Base-by-base conservation (phyloP, 345 rosid species). In the Crucihimalaya himalaica region DNA sequence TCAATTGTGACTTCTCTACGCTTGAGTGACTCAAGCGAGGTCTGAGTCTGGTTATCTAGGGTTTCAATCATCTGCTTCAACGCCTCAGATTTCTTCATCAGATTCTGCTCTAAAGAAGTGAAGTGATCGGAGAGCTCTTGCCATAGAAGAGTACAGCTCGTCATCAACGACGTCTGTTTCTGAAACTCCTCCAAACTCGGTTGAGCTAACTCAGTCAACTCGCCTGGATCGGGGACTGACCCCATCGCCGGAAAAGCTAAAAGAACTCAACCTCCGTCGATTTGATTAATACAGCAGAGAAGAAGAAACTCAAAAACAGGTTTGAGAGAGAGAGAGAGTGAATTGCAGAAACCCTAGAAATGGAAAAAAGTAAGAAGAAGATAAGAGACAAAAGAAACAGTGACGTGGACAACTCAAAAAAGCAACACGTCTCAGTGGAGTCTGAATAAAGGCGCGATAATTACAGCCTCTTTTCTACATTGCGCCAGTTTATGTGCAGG, bases 141-240 rank as follows among this genome's bases (percentile, higher is more conserved):
- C 99, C 99, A 95, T 31, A 95, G 88, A 28, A 95, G 97, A 32
- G 97, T 92, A 75, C 99, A 95, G 89, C 93, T 88, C n/a, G 92
- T 88, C 99, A 95, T 95, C 70, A 95, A 76, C 16, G 99, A 92
- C 29, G 96, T 75, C 67, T 95, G 99, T 35, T 89, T 83, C 86
- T 92, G 92, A 83, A 95, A 95, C 79, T 95, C 98, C 59, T 92
- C 99, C 83, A 95, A 95, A 71, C 89, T 85, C 75, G 97, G 96
- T 79, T 70, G 94, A 82, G 91, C 68, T 74, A 79, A 81, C 86
- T 85, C 93, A 13, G 88, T 80, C 68, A 86, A 80, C 87, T 82
- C 98, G 78, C 97, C 99, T 0, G 96, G 96, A 90, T 95, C 94
- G 97, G 91, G 86, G 87, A 79, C 82, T 81, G 96, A 88, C 92